Base-by-base conservation (phyloP, 768 basidiomycete genomes). In the Tremella yokohamensis region DNA sequence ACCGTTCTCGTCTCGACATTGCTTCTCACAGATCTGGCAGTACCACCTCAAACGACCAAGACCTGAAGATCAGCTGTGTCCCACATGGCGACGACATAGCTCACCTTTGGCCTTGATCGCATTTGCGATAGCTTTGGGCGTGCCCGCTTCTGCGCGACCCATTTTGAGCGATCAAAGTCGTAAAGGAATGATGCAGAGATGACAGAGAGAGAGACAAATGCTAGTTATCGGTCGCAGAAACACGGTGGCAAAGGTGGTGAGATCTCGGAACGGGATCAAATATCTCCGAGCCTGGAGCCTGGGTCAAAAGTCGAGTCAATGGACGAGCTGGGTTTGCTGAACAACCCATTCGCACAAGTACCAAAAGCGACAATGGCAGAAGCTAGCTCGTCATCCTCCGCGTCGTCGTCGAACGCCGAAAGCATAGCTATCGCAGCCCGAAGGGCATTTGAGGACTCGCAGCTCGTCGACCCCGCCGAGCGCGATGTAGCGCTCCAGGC, bases 1-100 rank as follows among this genome's bases (percentile, higher is more conserved):
- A 16, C 93, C 96, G 77, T 99, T 99, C 80, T 98, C 96, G 77
- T 98, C 74, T 25, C 93, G 82, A 77, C 94, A 98, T 78, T 98
- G 94, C 76, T 99, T 99, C 82, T 97, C 80, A 83, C 96, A 98
- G 65, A 98, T 90, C 82, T 99, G 94, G 72, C 94, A 98, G 79
- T 89, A 99, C 94, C 93, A 98, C 62, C 93, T 84, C 63, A 98
- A 84, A 70, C 91, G 85, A 77, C 96, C 94, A 49, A 94, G 81
- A 68, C 92, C 69, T 69, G 34, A 26, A n/a, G 13, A 34, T 24
- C 19, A 34, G 45, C 9, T 34, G 44, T 49, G 24, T 40, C 18
- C 18, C 1, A 25, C 26, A 40, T 12, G 2, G 38, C 57, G 12
- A 45, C 12, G 19, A 40, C n/a, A 39, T 20, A 24, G 56, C 66